phyloP scores from a whole-genome alignment of 2,329 filamentous ascomycete genomes.

The Curvularia lunata region DNA sequence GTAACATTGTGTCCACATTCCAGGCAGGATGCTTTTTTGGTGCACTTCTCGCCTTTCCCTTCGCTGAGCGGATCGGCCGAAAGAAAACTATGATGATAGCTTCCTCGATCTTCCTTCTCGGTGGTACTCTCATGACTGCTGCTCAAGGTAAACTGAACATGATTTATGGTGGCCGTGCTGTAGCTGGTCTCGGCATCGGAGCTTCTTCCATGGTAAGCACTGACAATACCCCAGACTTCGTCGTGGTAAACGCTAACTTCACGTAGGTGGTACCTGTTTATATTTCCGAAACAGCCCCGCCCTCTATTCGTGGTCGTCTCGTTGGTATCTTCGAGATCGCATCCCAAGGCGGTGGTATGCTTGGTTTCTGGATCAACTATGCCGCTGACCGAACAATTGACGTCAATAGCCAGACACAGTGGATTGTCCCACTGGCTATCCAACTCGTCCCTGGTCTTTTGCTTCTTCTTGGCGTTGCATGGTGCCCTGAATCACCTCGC shows the following conservation, averaged over 20 bases:
- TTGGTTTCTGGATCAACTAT: constrained; percentile 55
- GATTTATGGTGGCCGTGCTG: constrained; percentile 47
- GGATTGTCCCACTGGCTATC: constrained; percentile 66
- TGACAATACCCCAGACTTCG: not conserved
- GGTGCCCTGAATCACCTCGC: constrained; percentile 48
- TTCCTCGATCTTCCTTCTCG: constrained; percentile 52
- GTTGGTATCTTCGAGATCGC: constrained; percentile 72
- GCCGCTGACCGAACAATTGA: constrained; percentile 50
- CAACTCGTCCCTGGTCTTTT: constrained; percentile 52
- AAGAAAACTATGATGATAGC: constrained; percentile 58
- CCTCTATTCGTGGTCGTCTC: constrained; percentile 68
- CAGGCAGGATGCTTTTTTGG: constrained; percentile 51
- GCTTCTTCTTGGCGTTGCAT: constrained; percentile 46
- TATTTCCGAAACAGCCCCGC: constrained; percentile 58
- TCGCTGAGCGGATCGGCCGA: constrained; percentile 58
- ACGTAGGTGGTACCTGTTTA: constrained; percentile 43
- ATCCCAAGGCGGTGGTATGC: constrained; percentile 66
- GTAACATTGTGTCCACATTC: constrained; percentile 50
- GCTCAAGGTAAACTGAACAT: constrained; percentile 45
- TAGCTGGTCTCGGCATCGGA: constrained; percentile 50
- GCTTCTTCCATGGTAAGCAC: constrained; percentile 42
- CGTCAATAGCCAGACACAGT: constrained; percentile 60
- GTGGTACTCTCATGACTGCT: constrained; percentile 51
- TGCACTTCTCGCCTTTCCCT: constrained; percentile 52
- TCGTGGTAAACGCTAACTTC: not conserved